These are phyloP conservation scores for Gaeumannomyces tritici DNA, from an alignment of 2,329 filamentous ascomycete species.

Conservation along the genomic window DNA sequence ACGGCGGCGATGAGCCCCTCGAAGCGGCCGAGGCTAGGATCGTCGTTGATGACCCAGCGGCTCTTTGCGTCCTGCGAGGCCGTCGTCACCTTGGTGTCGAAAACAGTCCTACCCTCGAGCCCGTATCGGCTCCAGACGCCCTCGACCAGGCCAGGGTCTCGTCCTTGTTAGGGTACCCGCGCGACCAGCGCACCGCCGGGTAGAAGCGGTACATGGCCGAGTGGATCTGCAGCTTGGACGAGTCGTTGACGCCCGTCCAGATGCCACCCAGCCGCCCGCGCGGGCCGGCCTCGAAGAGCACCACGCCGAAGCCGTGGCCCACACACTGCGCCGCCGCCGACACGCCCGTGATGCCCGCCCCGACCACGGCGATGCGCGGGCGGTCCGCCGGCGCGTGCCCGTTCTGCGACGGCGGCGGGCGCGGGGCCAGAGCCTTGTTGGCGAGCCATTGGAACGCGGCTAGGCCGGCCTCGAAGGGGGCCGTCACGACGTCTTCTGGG, in stretches of 20 bases:
- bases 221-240: constrained; percentile 44
- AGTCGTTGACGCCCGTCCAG: constrained; percentile 43
- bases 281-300: constrained; percentile 65
- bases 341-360: constrained; percentile 64
- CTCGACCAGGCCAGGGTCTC: constrained; percentile 67
- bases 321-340: constrained; percentile 75
- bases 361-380: constrained; percentile 60
- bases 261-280: constrained; percentile 65
- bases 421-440: constrained; percentile 57
- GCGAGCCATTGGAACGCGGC: constrained; percentile 56
- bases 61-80: constrained; percentile 38
- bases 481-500: background rate
- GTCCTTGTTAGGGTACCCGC: constrained; percentile 67
- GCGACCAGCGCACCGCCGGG: constrained; percentile 63
- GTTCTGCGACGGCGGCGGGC: constrained; percentile 42
- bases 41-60: constrained; percentile 69
- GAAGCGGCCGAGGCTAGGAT: constrained; percentile 55
- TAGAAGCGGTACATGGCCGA: constrained; percentile 84
- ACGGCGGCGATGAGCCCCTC: constrained; percentile 72
- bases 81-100: constrained; percentile 59
- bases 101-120: constrained; percentile 60
- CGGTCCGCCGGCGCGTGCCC: constrained; percentile 50
- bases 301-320: constrained; percentile 76
- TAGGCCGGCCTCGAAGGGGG: constrained; percentile 52
- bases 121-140: constrained; percentile 68